Evolutionary conservation across 1,139 yeast species (phyloP).

Genomic region (Debaryomyces singareniensis): DNA sequence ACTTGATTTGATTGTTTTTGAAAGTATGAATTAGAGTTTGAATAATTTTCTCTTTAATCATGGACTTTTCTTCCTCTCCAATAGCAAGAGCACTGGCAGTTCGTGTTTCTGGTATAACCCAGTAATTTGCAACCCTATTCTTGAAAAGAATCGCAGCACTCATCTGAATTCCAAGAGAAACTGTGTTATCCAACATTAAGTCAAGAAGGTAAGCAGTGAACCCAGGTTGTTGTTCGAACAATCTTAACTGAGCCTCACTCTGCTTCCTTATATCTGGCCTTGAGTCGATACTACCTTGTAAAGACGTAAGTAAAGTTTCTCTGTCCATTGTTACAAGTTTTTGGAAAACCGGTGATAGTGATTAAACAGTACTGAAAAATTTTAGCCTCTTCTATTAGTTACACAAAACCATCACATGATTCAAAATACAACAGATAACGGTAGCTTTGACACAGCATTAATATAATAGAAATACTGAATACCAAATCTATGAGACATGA

Average conservation of each 20-base stretch:
- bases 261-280: constrained; percentile 28
- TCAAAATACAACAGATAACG: too few species aligned
- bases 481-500: too few species aligned
- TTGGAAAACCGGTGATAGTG: not conserved
- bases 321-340: constrained; percentile 28
- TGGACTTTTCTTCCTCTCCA: constrained; percentile 41
- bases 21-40: constrained; percentile 35
- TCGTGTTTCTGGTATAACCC: constrained; percentile 45
- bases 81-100: constrained; percentile 24
- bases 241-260: constrained; percentile 35
- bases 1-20: constrained; percentile 26
- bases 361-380: not conserved
- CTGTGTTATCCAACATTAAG: constrained; percentile 40
- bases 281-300: constrained; percentile 42
- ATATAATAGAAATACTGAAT: too few species aligned
- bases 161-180: constrained; percentile 45
- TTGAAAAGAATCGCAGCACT: constrained; percentile 66
- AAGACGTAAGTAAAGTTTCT: constrained; percentile 32
- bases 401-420: constrained; percentile 6
- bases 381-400: constrained; percentile 1
- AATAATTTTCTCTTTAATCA: constrained; percentile 47
- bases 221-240: constrained; percentile 44
- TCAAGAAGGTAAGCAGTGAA: constrained; percentile 54
- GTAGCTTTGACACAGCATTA: too few species aligned
- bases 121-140: constrained; percentile 52